Evolutionary conservation across 176 grass and related monocot genomes (phyloP).

Genomic region (Miscanthus lutarioriparius): DNA sequence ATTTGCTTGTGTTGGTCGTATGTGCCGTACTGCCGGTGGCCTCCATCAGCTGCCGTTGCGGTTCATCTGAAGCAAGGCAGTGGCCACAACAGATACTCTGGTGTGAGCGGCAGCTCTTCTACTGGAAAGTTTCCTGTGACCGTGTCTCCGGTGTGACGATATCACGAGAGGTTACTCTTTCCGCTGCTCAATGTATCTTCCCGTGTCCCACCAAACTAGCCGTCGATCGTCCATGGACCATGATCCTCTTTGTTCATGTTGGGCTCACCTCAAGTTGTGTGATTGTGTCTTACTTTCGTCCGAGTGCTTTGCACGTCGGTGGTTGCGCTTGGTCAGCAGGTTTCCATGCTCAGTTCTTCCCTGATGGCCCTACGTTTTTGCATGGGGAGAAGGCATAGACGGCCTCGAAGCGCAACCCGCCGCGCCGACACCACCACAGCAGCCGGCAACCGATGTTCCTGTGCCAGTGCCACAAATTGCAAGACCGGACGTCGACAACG

Average conservation of each 20-base stretch:
- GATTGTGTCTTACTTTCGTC: neutral
- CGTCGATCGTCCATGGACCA: neutral
- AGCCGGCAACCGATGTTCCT: neutral
- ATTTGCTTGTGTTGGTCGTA: neutral
- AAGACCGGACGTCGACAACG: neutral
- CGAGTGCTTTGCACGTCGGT: neutral
- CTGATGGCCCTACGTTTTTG: constrained; percentile 28
- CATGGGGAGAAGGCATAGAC: constrained; percentile 22
- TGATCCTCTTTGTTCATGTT: neutral
- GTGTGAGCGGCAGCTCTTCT: neutral
- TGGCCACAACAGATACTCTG: neutral
- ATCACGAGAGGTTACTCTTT: neutral
- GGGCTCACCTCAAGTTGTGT: neutral
- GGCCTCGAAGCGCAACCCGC: neutral
- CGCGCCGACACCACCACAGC: neutral
- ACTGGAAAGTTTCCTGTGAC: neutral
- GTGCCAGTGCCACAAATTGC: neutral
- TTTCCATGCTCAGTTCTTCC: neutral
- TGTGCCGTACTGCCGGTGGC: neutral
- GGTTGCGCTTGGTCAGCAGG: neutral
- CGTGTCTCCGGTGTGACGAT: neutral
- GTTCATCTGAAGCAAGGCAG: neutral
- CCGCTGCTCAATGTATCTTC: neutral
- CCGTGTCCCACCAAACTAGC: neutral
- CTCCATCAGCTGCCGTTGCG: neutral